Evolutionary conservation across 2,329 filamentous ascomycete genomes (phyloP).

Genomic region (Colletotrichum scovillei): DNA sequence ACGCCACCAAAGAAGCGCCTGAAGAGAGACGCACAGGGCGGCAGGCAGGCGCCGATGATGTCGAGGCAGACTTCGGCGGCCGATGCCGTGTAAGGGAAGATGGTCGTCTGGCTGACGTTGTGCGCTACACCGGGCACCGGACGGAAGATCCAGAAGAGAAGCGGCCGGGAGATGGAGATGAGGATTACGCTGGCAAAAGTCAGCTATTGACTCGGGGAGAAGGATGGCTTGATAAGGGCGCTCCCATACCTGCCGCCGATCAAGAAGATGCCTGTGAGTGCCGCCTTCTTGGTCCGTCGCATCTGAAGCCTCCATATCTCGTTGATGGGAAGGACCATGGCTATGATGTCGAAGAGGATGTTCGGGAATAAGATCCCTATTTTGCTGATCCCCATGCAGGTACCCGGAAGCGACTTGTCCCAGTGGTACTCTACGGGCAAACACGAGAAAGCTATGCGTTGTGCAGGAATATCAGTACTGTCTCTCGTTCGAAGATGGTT

Average conservation of each 20-base stretch:
- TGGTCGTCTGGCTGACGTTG: background rate
- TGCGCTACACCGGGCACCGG: background rate
- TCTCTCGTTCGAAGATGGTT: background rate
- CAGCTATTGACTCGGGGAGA: background rate
- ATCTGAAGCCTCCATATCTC: background rate
- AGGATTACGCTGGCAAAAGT: background rate
- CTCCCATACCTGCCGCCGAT: background rate
- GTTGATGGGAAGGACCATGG: background rate
- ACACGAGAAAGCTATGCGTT: background rate
- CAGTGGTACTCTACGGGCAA: background rate
- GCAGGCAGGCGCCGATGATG: background rate
- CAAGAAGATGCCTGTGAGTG: background rate
- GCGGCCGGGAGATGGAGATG: background rate
- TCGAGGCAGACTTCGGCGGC: background rate
- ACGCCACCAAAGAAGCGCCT: background rate
- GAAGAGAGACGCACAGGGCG: background rate
- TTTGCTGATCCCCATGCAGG: background rate
- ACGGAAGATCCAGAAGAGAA: background rate
- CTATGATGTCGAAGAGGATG: background rate
- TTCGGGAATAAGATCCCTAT: background rate
- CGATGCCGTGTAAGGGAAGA: constrained; percentile 3
- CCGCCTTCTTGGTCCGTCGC: background rate
- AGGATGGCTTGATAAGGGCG: background rate
- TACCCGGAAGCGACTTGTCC: background rate
- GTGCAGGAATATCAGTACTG: background rate